phyloP scores from a whole-genome alignment of 495 filamentous ascomycete genomes.

The Platismatia glauca region DNA sequence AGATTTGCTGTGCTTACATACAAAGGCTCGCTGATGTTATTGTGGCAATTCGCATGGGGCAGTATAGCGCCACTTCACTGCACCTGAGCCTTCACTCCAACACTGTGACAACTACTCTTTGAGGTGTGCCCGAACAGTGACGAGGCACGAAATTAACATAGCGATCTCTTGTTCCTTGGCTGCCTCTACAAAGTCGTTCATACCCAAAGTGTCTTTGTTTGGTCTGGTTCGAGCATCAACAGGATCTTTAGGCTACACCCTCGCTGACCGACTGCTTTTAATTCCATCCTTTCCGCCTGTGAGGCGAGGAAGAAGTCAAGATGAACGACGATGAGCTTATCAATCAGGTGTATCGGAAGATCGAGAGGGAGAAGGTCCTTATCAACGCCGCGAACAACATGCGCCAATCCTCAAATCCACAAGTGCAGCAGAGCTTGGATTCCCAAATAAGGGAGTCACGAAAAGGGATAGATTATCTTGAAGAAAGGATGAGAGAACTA shows the following conservation, averaged over 20 bases:
- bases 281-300: background rate
- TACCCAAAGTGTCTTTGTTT: background rate
- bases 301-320: constrained; percentile 30
- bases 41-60: constrained; percentile 6
- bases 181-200: background rate
- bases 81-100: background rate
- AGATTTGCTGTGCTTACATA: constrained; percentile 1
- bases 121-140: background rate
- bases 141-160: background rate
- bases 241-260: background rate
- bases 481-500: constrained; percentile 79
- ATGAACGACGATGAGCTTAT: constrained; percentile 72
- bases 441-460: constrained; percentile 87
- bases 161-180: no score
- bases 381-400: constrained; percentile 90
- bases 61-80: constrained; percentile 10
- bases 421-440: constrained; percentile 80
- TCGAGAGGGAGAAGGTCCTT: constrained; percentile 92
- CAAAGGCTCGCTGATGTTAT: constrained; percentile 3
- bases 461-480: constrained; percentile 87
- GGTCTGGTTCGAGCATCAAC: background rate
- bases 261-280: background rate
- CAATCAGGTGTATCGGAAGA: constrained; percentile 88
- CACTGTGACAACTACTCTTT: background rate
- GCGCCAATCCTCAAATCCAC: constrained; percentile 88